Percentiles rank a stretch among this genome's conserved stretches.
Evolutionary conservation across 2,329 filamentous ascomycete genomes (phyloP).

Genomic region (Fusarium udum): DNA sequence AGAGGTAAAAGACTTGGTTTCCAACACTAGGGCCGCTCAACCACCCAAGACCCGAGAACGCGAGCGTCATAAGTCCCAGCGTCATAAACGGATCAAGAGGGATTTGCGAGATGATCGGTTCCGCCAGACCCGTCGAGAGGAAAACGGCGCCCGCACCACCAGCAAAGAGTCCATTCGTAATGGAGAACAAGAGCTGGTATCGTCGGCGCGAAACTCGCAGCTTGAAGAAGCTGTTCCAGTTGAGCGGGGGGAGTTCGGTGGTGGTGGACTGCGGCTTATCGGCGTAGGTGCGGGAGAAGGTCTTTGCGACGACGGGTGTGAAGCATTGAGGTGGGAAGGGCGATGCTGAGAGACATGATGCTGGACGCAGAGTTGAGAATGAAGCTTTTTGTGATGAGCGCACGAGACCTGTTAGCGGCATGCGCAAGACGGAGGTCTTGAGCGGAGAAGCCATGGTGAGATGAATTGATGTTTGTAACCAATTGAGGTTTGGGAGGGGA

Average conservation of each 20-base stretch:
- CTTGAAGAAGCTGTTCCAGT: slow-evolving; percentile 94
- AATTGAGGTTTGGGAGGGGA: neutral
- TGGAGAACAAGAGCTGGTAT: slow-evolving; percentile 82
- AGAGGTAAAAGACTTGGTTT: slow-evolving; percentile 78
- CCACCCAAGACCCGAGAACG: slow-evolving; percentile 86
- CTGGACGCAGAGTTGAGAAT: slow-evolving; percentile 41
- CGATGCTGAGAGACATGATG: slow-evolving; percentile 36
- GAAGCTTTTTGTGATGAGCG: slow-evolving; percentile 44
- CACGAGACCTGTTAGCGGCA: slow-evolving; percentile 39
- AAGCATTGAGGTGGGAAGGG: slow-evolving; percentile 33
- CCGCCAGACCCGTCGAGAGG: slow-evolving; percentile 76
- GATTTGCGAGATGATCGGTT: slow-evolving; percentile 74
- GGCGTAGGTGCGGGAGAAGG: slow-evolving; percentile 34
- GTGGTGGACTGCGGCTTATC: slow-evolving; percentile 14
- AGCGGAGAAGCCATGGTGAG: slow-evolving; percentile 44
- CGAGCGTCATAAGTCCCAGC: slow-evolving; percentile 80
- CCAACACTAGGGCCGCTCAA: slow-evolving; percentile 85
- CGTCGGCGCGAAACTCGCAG: slow-evolving; percentile 86
- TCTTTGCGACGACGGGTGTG: slow-evolving; percentile 19
- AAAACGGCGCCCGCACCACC: slow-evolving; percentile 71
- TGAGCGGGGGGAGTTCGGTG: slow-evolving; percentile 55
- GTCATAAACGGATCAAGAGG: slow-evolving; percentile 90
- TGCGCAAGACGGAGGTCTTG: slow-evolving; percentile 48
- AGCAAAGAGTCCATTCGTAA: slow-evolving; percentile 69
- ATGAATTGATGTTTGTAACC: neutral